Percentiles rank a stretch among this genome's conserved stretches.
phyloP scores from a whole-genome alignment of 768 basidiomycete genomes.

The Kwoniella sp. region DNA sequence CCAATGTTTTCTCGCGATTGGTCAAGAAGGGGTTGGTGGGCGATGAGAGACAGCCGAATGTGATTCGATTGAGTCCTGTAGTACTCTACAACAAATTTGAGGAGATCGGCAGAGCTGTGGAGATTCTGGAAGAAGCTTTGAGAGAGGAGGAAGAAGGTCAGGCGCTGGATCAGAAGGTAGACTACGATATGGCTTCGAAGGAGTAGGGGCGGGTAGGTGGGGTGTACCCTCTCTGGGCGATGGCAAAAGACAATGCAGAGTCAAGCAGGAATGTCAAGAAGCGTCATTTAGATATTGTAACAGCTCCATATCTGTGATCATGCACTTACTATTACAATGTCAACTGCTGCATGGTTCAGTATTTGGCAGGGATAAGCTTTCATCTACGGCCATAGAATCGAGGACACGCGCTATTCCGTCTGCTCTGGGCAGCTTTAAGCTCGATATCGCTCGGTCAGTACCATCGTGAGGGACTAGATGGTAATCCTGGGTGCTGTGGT shows the following conservation, averaged over 20 bases:
- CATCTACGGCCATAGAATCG: constrained; percentile 1
- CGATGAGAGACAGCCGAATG: constrained; percentile 87
- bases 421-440: not conserved
- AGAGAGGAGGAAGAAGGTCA: constrained; percentile 34
- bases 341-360: no score
- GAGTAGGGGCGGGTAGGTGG: constrained; percentile 1
- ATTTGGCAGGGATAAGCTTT: no score
- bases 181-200: constrained; percentile 22
- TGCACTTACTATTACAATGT: no score
- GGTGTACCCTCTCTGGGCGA: no score
- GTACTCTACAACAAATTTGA: constrained; percentile 81
- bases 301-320: no score
- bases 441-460: constrained; percentile 1
- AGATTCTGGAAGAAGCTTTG: constrained; percentile 63
- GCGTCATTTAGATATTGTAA: no score
- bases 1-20: constrained; percentile 65
- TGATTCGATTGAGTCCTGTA: constrained; percentile 82
- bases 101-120: constrained; percentile 74
- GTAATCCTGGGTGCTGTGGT: not conserved
- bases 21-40: constrained; percentile 76
- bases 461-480: constrained; percentile 1
- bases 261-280: no score
- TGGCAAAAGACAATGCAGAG: not conserved
- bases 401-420: not conserved
- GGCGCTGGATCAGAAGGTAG: constrained; percentile 2